Base-by-base conservation (phyloP, 441 rosid species). In the Metrosideros polymorpha region DNA sequence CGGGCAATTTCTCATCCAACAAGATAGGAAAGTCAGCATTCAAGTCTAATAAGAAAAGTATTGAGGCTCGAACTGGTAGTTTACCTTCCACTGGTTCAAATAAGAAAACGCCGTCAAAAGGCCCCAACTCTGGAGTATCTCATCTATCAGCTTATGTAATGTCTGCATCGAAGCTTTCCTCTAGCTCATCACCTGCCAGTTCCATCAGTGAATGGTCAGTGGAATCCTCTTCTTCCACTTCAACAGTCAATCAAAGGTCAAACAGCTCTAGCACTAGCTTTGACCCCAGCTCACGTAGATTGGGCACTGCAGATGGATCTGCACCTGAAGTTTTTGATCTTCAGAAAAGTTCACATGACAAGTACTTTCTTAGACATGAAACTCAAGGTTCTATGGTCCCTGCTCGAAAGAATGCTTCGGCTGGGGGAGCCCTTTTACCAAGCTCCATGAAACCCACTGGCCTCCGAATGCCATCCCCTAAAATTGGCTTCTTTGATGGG, bases 401-500 rank as follows among this genome's bases (percentile, higher is more conserved):
- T 27, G 87, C 87, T 85, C 88, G 85, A 39, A 93, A 91, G 89
- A 87, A 87, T 89, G 91, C 85, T 89, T 90, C 94, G 39, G 82
- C 84, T 55, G 88, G 87, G 84, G 92, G 92, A 18, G 82, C 89
- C 17, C 85, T 85, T 88, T 86, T 85, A 87, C 90, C 94, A 85
- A 88, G 90, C 89, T 90, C 91, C 51, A 57, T 86, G 85, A 95
- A 92, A 86, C 98, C 98, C 82, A 89, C 99, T 30, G 99, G 99
- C 85, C 98, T 98, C 79, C 92, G 99, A 39, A 88, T 97, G 95
- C 99, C 99, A 85, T 95, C 99, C 84, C 99, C 99, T 84, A 97
- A 96, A 89, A 87, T 97, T 84, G 99, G 99, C 88, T 97, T 92
- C 93, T 98, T 98, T 92, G 99, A 98, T 83, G 99, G 98, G 96